A percentile compares a stretch with the other conserved stretches of the same genome.
These are phyloP conservation scores for Syncephalastrum racemosum DNA, from an alignment of 371 early-diverging fungal species.

Conservation along the genomic window DNA sequence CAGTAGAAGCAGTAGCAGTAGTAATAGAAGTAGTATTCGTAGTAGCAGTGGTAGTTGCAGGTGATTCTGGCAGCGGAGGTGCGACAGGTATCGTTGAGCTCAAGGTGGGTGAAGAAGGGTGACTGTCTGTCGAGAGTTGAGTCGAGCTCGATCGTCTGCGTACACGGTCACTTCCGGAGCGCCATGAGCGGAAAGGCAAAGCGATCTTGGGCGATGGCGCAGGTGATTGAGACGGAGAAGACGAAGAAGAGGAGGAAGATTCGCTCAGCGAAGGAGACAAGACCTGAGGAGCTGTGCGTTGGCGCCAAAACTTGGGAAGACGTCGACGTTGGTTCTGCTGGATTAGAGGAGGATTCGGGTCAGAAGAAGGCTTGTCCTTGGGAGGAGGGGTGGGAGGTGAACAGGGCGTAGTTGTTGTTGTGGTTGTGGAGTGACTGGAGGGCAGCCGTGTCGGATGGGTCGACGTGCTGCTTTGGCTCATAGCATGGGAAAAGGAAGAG, in stretches of 20 bases:
- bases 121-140: slow-evolving; percentile 1
- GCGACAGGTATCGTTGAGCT: slow-evolving; percentile 1
- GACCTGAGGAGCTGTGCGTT: no score
- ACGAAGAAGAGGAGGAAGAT: no score
- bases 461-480: slow-evolving; percentile 1
- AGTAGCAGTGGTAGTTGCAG: not conserved
- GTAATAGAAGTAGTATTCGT: not conserved
- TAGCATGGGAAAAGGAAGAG: slow-evolving; percentile 3
- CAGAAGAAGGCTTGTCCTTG: not conserved
- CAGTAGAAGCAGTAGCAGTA: not conserved
- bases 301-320: no score
- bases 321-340: not conserved
- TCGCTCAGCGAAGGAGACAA: no score
- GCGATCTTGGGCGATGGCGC: no score
- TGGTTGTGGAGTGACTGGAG: not conserved
- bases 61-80: slow-evolving; percentile 1
- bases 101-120: not conserved
- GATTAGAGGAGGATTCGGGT: not conserved
- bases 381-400: not conserved
- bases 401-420: not conserved
- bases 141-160: slow-evolving; percentile 1
- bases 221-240: no score
- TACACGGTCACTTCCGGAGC: no score
- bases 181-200: no score
- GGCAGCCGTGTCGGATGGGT: not conserved